These are phyloP conservation scores for Vaccinium corymbosum DNA, from an alignment of 148 eudicot species.

Conservation along the genomic window DNA sequence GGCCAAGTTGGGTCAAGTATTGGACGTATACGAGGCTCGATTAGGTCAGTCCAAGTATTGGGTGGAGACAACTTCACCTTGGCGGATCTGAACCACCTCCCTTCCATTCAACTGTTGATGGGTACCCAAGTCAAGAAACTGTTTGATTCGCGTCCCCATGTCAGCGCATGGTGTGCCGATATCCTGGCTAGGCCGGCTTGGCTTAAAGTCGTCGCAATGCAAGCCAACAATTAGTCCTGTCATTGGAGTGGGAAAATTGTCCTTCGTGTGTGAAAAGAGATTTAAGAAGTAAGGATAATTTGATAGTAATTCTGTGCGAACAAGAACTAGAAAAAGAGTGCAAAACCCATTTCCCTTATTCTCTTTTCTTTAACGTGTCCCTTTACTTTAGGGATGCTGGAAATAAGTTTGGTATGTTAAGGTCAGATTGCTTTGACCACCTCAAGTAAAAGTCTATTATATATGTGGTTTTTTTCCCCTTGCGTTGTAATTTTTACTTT, in stretches of 20 bases:
- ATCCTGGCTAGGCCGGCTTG: constrained; percentile 71
- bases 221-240: not conserved
- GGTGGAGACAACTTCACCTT: constrained; percentile 52
- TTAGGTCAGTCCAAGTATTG: constrained; percentile 54
- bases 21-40: constrained; percentile 64
- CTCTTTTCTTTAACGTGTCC: too few relatives aligned
- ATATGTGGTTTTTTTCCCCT: too few relatives aligned
- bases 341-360: too few relatives aligned
- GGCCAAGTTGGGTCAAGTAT: constrained; percentile 40
- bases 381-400: too few relatives aligned
- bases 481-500: too few relatives aligned
- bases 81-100: constrained; percentile 69
- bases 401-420: too few relatives aligned
- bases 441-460: too few relatives aligned
- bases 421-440: too few relatives aligned
- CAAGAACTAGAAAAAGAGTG: not conserved
- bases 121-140: constrained; percentile 28
- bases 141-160: constrained; percentile 47
- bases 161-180: constrained; percentile 51
- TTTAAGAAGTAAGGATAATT: too few relatives aligned
- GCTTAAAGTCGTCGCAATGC: constrained; percentile 38
- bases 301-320: not conserved
- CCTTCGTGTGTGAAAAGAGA: too few relatives aligned
- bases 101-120: constrained; percentile 33
- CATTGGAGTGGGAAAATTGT: too few relatives aligned